phyloP scores from a whole-genome alignment of 106 monocot species.

The Chionographis japonica region DNA sequence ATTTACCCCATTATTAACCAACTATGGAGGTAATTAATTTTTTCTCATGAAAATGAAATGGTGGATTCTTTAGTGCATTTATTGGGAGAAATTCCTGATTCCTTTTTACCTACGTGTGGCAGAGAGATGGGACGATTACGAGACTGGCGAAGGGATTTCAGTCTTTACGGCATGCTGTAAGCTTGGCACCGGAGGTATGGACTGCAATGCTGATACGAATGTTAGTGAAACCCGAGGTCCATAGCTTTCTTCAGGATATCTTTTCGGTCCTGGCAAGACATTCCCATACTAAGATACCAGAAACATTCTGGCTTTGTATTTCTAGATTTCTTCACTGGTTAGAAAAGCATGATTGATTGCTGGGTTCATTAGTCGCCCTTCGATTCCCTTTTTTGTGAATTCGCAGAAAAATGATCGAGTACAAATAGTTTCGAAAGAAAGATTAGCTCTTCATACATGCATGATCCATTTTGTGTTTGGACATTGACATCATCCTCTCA shows the following conservation, averaged over 20 bases:
- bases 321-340: slow-evolving; percentile 62
- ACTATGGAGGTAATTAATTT: too few species aligned
- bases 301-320: slow-evolving; percentile 67
- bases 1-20: too few species aligned
- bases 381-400: too few species aligned
- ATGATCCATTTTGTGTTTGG: too few species aligned
- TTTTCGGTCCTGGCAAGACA: slow-evolving; percentile 37
- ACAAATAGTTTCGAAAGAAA: too few species aligned
- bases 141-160: slow-evolving; percentile 49
- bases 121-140: slow-evolving; percentile 41
- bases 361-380: neutral
- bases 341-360: slow-evolving; percentile 20
- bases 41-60: too few species aligned
- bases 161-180: slow-evolving; percentile 49
- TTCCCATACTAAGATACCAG: slow-evolving; percentile 39
- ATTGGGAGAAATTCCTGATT: neutral
- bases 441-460: too few species aligned
- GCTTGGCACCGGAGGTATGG: slow-evolving; percentile 71
- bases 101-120: slow-evolving; percentile 10
- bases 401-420: too few species aligned
- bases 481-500: too few species aligned
- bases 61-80: too few species aligned
- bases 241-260: slow-evolving; percentile 49
- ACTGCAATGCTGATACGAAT: slow-evolving; percentile 59
- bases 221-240: slow-evolving; percentile 56